A percentile compares a stretch with the other conserved stretches of the same genome.
Evolutionary conservation across 306 rosid species (phyloP).

Genomic region (Vigna radiata): DNA sequence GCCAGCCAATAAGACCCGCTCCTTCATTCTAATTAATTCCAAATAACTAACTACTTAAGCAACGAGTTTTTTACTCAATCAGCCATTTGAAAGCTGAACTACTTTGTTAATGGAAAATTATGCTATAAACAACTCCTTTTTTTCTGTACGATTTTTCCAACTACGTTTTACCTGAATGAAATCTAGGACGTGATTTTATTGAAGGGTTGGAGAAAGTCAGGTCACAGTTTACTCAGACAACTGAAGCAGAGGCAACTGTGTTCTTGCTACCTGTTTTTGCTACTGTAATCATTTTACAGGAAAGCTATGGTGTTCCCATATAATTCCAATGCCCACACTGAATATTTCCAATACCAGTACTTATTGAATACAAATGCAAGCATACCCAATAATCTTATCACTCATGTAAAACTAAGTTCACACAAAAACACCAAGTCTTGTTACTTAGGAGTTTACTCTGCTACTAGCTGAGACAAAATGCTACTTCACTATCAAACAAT

Average conservation of each 20-base stretch:
- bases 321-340: neutral
- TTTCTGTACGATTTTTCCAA: neutral
- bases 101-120: neutral
- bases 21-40: neutral
- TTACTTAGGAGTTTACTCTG: neutral
- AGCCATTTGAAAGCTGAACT: neutral
- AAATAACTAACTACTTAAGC: neutral
- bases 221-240: neutral
- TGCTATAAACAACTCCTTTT: neutral
- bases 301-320: neutral
- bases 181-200: neutral
- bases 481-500: neutral
- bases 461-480: neutral
- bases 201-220: neutral
- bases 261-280: neutral
- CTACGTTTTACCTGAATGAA: slow-evolving; percentile 3
- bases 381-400: neutral
- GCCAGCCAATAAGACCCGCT: neutral
- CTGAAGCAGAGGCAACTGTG: neutral
- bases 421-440: neutral
- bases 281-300: neutral
- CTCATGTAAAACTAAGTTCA: neutral
- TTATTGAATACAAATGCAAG: neutral
- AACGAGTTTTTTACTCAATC: neutral
- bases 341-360: neutral